Evolutionary conservation across 116 monocot species (phyloP).

Genomic region (Dioscorea cayenensis): DNA sequence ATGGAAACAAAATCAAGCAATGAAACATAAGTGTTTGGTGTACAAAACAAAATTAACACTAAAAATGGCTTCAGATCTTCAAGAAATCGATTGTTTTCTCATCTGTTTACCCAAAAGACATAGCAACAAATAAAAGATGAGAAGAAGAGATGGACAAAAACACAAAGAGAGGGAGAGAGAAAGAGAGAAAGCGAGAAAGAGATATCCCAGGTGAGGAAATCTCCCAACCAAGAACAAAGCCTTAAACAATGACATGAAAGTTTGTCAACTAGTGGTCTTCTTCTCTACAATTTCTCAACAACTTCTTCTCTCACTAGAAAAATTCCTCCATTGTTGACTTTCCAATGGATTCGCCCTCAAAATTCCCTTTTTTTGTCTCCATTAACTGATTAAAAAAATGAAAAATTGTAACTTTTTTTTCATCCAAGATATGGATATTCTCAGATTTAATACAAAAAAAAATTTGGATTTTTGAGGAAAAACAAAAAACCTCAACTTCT

Average conservation of each 20-base stretch:
- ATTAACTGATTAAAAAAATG: neutral
- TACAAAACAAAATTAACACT: neutral
- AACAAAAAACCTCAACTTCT: neutral
- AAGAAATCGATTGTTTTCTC: constrained; percentile 19
- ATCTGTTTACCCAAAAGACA: constrained; percentile 23
- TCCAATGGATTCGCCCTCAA: neutral
- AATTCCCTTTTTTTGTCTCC: neutral
- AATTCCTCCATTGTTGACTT: neutral
- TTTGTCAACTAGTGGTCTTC: neutral
- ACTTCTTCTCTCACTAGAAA: neutral
- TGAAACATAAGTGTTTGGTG: neutral
- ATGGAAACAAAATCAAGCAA: neutral
- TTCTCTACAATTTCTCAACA: neutral
- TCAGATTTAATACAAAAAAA: neutral
- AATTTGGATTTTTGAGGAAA: neutral
- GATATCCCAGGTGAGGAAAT: constrained; percentile 5
- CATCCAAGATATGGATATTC: neutral
- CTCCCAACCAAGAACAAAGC: neutral
- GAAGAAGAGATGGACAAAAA: neutral
- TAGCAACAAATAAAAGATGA: neutral
- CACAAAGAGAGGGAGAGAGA: constrained; percentile 5
- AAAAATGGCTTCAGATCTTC: constrained; percentile 10
- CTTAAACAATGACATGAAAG: neutral
- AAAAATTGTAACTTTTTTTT: neutral
- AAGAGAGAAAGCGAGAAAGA: constrained; percentile 3